Evolutionary conservation across 495 filamentous ascomycete genomes (phyloP).

Genomic region (Xylaria venustula): DNA sequence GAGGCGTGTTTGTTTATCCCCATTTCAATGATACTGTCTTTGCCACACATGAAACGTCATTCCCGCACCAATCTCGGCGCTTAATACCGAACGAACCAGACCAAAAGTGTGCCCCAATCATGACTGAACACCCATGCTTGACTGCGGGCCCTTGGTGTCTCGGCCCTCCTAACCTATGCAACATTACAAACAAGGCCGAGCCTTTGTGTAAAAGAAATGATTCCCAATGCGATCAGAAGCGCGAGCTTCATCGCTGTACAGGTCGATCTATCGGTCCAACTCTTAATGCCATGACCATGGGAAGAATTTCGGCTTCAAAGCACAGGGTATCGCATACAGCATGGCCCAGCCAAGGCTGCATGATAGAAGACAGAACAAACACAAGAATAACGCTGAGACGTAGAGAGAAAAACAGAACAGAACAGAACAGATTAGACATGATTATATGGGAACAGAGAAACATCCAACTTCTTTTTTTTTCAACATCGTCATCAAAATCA

Average conservation of each 20-base stretch:
- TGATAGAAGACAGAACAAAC: slow-evolving; percentile 25
- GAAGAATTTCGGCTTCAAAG: slow-evolving; percentile 28
- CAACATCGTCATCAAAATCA: slow-evolving; percentile 26
- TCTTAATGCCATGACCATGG: slow-evolving; percentile 32
- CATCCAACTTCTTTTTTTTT: slow-evolving; percentile 15
- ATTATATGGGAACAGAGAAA: slow-evolving; percentile 13
- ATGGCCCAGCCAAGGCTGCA: slow-evolving; percentile 32
- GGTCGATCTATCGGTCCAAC: slow-evolving; percentile 33
- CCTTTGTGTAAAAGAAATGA: slow-evolving; percentile 18
- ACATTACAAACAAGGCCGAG: slow-evolving; percentile 8
- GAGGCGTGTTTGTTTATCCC: not conserved
- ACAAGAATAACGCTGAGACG: slow-evolving; percentile 23
- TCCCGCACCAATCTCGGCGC: slow-evolving; percentile 4
- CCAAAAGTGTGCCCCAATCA: not conserved
- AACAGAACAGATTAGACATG: slow-evolving; percentile 6
- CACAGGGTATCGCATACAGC: slow-evolving; percentile 35
- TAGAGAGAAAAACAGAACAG: not conserved
- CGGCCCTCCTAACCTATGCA: slow-evolving; percentile 7
- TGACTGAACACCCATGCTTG: slow-evolving; percentile 9
- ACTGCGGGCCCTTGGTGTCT: not conserved
- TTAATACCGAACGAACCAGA: slow-evolving; percentile 8
- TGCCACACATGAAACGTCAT: slow-evolving; percentile 12
- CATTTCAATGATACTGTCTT: not conserved
- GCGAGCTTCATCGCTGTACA: slow-evolving; percentile 38
- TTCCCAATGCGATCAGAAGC: slow-evolving; percentile 32